These are phyloP conservation scores for Echinochloa phyllopogon DNA, from an alignment of 176 grass and related monocot genomes.

Conservation along the genomic window DNA sequence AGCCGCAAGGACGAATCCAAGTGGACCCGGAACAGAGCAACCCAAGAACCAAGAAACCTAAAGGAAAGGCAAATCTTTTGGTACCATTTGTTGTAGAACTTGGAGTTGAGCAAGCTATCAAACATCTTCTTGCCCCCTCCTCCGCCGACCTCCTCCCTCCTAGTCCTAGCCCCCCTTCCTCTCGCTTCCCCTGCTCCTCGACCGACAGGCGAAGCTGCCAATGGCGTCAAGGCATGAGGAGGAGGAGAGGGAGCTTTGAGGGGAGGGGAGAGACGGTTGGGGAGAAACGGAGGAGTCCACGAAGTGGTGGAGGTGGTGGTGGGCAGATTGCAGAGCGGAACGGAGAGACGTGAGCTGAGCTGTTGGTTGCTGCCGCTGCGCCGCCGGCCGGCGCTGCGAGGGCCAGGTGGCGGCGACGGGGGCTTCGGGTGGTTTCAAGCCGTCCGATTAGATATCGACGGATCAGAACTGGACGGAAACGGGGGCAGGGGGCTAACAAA, in stretches of 20 bases:
- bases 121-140: conserved; percentile 59
- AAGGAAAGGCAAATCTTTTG: background rate
- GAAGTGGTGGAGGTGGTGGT: conserved; percentile 43
- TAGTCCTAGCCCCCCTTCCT: background rate
- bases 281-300: conserved; percentile 15
- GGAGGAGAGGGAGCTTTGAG: background rate
- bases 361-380: conserved; percentile 5
- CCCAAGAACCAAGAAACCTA: conserved; percentile 33
- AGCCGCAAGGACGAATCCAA: conserved; percentile 4
- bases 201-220: conserved; percentile 19
- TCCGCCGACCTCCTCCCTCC: background rate
- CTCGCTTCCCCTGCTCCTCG: conserved; percentile 24
- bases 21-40: background rate
- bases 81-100: conserved; percentile 87
- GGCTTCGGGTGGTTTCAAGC: background rate
- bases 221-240: conserved; percentile 34
- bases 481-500: conserved; percentile 6
- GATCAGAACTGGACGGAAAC: background rate
- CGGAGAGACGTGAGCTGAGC: conserved; percentile 41
- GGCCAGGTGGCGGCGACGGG: conserved; percentile 34
- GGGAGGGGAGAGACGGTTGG: conserved; percentile 32
- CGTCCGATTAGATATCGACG: background rate
- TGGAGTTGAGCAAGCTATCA: conserved; percentile 67
- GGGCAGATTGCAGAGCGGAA: conserved; percentile 14
- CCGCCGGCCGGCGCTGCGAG: background rate